Evolutionary conservation across 2,329 filamentous ascomycete species (phyloP).

Genomic region (Phialophora chinensis): DNA sequence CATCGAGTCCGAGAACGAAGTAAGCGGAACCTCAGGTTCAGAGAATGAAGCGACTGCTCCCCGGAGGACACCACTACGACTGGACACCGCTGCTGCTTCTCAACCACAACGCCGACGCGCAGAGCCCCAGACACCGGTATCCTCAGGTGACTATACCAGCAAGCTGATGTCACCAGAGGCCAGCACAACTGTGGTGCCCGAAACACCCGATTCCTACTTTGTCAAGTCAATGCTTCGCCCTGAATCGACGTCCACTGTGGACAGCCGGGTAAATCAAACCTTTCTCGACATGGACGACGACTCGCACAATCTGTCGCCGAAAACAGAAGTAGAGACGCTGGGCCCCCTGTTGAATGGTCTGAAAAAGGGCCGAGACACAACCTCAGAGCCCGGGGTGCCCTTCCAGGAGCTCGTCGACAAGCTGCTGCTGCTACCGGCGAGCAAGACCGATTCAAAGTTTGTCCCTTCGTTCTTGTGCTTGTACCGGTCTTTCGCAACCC

Average conservation of each 20-base stretch:
- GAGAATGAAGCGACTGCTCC: constrained; percentile 28
- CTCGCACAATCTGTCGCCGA: constrained; percentile 28
- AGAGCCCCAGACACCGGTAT: constrained; percentile 38
- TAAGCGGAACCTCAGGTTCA: constrained; percentile 26
- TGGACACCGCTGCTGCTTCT: constrained; percentile 34
- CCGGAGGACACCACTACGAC: constrained; percentile 32
- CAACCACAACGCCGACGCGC: constrained; percentile 23
- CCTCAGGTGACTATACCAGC: constrained; percentile 33
- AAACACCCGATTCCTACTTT: constrained; percentile 39
- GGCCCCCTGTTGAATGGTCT: constrained; percentile 18
- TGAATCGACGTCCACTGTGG: constrained; percentile 31
- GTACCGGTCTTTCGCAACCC: constrained; percentile 91
- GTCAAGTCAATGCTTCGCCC: constrained; percentile 37
- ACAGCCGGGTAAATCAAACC: constrained; percentile 37
- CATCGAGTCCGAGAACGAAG: constrained; percentile 37
- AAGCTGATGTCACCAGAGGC: constrained; percentile 26
- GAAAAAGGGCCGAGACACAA: constrained; percentile 42
- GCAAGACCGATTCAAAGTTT: constrained; percentile 88
- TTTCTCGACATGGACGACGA: constrained; percentile 43
- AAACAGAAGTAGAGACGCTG: constrained; percentile 21
- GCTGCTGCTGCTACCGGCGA: constrained; percentile 80
- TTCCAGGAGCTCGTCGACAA: constrained; percentile 81
- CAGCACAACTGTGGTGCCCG: constrained; percentile 27
- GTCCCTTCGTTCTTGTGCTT: constrained; percentile 86
- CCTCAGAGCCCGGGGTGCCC: constrained; percentile 47